These are phyloP conservation scores for Trametes cingulata DNA, from an alignment of 768 basidiomycete species.

Conservation along the genomic window DNA sequence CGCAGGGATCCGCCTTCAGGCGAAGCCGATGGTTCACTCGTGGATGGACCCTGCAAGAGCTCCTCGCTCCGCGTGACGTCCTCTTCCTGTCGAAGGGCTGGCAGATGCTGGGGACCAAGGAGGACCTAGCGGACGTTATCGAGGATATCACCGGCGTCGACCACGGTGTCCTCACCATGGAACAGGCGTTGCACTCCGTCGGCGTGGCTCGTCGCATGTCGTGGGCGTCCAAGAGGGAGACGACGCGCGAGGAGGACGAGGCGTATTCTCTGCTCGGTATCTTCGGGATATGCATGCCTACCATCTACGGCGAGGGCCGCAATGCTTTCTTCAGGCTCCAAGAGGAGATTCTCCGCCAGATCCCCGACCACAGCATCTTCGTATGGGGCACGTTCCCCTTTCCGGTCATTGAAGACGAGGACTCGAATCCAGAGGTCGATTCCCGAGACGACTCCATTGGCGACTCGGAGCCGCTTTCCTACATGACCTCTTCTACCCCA, in stretches of 20 bases:
- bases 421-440: neutral
- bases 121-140: neutral
- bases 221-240: slow-evolving; percentile 2
- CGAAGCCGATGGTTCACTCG: slow-evolving; percentile 6
- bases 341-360: slow-evolving; percentile 2
- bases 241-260: slow-evolving; percentile 8
- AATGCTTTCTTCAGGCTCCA: slow-evolving; percentile 3
- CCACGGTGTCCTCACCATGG: neutral
- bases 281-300: slow-evolving; percentile 3
- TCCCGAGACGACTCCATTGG: too few relatives aligned
- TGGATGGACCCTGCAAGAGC: slow-evolving; percentile 9
- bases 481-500: too few relatives aligned
- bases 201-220: slow-evolving; percentile 7
- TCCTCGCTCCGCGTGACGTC: neutral
- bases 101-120: slow-evolving; percentile 5
- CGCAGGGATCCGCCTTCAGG: neutral
- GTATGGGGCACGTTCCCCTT: neutral
- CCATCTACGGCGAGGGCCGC: slow-evolving; percentile 7
- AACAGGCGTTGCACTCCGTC: neutral
- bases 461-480: too few relatives aligned
- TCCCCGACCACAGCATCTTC: slow-evolving; percentile 5
- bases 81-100: neutral
- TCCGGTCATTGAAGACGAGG: neutral
- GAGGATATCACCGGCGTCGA: slow-evolving; percentile 3
- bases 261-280: slow-evolving; percentile 8